Evolutionary conservation across 768 basidiomycete species (phyloP), one percentile per base, ranked within the genome.

Genomic region (Holtermanniella nyarrowii): DNA sequence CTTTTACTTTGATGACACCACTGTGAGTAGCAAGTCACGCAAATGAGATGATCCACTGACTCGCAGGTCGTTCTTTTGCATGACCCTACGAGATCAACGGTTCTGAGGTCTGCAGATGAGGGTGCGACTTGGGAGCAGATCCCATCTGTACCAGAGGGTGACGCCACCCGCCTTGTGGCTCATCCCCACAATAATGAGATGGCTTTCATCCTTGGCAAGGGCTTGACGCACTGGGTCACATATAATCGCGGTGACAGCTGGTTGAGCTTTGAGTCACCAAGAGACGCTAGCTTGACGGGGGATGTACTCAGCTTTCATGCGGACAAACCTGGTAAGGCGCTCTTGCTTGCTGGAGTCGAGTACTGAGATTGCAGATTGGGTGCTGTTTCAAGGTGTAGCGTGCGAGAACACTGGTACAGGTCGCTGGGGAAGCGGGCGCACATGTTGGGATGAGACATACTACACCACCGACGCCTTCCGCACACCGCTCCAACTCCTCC

Each of bases 1-100:
- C 48, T 86, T 85, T 75, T 96, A 89, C 77, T 95, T 97, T 73
- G 86, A 96, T 56, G 93, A 95, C 73, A 83, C 87, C 5, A 72
- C 83, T 25, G 91, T 91, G 60, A 60, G 84, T 75, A 12, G 10
- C 10, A 37, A 37, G 31, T 7, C 31, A 7, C 31, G 16, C 31
- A 7, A 7, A 16, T 16, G 31, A 37, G 42, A 25, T 21, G n/a
- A 42, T 11, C 10, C 21, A 7, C 46, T 37, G 20, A 3, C 24
- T 26, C 13, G 14, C 67, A 84, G 82, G 74, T 73, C 21, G 84
- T 82, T n/a, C 75, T 93, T 44, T 89, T 85, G 62, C 87, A 89
- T 63, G 90, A 96, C 71, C 69, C 79, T 2, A 58, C 79, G 41
- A 76, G 78, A 13, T 80, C 84, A 11, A 77, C 81, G 57, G 76